Conservation (phyloP, 116 monocot species). For the Phalaenopsis hybrid region DNA sequence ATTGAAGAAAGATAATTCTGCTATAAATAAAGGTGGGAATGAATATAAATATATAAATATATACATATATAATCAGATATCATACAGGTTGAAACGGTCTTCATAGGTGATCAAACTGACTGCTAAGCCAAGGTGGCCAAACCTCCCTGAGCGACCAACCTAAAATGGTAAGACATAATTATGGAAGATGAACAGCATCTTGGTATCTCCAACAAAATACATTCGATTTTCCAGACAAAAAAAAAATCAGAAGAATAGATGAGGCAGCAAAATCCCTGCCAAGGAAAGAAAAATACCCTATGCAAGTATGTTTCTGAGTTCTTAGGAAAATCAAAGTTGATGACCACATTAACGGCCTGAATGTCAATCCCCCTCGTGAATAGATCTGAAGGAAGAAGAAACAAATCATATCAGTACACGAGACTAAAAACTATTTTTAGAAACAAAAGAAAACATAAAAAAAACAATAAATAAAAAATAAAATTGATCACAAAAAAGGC, state of each 20-base stretch:
- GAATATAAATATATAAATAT: not conserved
- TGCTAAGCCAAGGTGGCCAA: conserved; percentile 91
- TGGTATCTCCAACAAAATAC: no score
- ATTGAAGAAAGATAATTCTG: not conserved
- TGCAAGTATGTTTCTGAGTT: conserved; percentile 68
- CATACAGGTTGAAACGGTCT: conserved; percentile 88
- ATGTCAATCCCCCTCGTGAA: conserved; percentile 72
- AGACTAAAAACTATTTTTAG: no score
- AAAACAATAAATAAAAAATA: no score
- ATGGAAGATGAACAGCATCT: not conserved
- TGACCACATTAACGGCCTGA: conserved; percentile 69
- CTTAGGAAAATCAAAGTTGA: conserved; percentile 71
- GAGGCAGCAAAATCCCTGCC: not conserved
- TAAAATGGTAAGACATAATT: conserved; percentile 8
- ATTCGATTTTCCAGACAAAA: no score
- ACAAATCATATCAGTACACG: not conserved
- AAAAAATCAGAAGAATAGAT: no score
- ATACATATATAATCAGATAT: not conserved
- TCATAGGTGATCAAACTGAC: conserved; percentile 89
- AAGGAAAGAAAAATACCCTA: conserved; percentile 28
- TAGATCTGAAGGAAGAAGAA: conserved; percentile 35
- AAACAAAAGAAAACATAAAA: no score
- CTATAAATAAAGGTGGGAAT: not conserved
- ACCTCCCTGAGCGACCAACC: conserved; percentile 97
- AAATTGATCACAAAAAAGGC: no score